phyloP scores from a whole-genome alignment of 2,329 filamentous ascomycete genomes.

The Sodiomyces alkalinus region DNA sequence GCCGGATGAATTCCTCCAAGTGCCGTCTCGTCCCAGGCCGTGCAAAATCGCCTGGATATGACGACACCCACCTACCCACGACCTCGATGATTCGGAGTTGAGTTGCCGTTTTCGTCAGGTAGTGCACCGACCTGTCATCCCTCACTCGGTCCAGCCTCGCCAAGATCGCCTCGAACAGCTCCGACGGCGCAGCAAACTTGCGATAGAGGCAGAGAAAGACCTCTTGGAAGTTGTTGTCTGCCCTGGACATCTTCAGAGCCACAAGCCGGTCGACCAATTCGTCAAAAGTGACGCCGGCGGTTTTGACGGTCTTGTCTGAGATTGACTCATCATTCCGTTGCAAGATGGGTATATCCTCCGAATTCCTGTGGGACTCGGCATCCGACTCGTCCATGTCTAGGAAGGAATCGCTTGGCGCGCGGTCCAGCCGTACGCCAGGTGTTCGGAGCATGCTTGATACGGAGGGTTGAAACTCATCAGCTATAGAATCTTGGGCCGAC shows the following conservation, averaged over 20 bases:
- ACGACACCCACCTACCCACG: constrained; percentile 74
- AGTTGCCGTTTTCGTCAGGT: constrained; percentile 62
- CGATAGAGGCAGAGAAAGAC: constrained; percentile 89
- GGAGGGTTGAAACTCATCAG: constrained; percentile 20
- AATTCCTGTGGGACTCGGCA: constrained; percentile 47
- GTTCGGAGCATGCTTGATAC: constrained; percentile 34
- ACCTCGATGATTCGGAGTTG: constrained; percentile 76
- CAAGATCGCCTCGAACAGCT: constrained; percentile 65
- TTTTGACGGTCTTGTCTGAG: constrained; percentile 35
- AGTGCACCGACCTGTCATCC: constrained; percentile 49
- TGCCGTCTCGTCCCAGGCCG: constrained; percentile 56
- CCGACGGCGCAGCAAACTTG: constrained; percentile 73
- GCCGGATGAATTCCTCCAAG: constrained; percentile 59
- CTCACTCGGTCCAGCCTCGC: constrained; percentile 57
- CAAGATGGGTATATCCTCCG: constrained; percentile 51
- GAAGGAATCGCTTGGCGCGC: constrained; percentile 36
- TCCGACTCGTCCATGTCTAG: constrained; percentile 58
- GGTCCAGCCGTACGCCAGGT: constrained; percentile 37
- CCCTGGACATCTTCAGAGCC: constrained; percentile 63
- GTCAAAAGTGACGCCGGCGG: constrained; percentile 42
- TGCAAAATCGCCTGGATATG: constrained; percentile 89
- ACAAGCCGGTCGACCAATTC: constrained; percentile 80
- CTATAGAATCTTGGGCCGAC: constrained; percentile 23
- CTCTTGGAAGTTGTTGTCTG: constrained; percentile 77
- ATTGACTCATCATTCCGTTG: constrained; percentile 51